phyloP scores from a whole-genome alignment of 2,329 filamentous ascomycete species.

The Apiospora arundinis region DNA sequence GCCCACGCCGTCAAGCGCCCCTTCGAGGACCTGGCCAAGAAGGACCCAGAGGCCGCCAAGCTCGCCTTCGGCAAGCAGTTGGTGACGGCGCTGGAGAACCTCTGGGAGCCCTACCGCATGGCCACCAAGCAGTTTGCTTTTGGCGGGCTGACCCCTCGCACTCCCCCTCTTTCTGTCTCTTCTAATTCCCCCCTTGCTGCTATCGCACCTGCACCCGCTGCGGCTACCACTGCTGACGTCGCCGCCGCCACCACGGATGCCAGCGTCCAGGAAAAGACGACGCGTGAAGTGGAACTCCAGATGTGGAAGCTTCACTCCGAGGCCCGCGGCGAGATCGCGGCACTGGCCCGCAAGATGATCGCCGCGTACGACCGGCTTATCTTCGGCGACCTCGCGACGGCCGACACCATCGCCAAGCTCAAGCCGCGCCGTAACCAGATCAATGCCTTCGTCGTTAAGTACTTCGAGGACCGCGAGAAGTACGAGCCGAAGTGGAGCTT shows the following conservation, averaged over 20 bases:
- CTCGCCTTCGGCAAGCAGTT: conserved; percentile 58
- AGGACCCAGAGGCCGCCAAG: conserved; percentile 45
- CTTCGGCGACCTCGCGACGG: conserved; percentile 27
- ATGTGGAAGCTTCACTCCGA: conserved; percentile 25
- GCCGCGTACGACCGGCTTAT: conserved; percentile 37
- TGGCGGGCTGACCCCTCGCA: conserved; percentile 17
- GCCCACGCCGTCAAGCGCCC: conserved; percentile 55
- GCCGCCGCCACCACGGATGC: too few relatives aligned
- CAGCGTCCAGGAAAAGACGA: not conserved
- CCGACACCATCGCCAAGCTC: conserved; percentile 27
- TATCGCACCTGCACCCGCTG: not conserved
- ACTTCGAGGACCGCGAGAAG: conserved; percentile 32
- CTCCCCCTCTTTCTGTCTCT: not conserved
- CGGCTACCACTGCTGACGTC: too few relatives aligned
- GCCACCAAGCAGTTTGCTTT: conserved; percentile 33
- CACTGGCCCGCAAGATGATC: conserved; percentile 40
- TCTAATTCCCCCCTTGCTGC: too few relatives aligned
- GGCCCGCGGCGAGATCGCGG: conserved; percentile 30
- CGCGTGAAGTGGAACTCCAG: conserved; percentile 18
- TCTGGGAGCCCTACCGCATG: conserved; percentile 56
- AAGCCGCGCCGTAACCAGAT: conserved; percentile 32
- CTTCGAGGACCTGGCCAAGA: conserved; percentile 41
- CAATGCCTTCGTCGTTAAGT: conserved; percentile 33
- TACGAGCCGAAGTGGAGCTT: conserved; percentile 27
- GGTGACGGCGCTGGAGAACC: conserved; percentile 52